Evolutionary conservation across 495 filamentous ascomycete genomes (phyloP).

Genomic region (Xylaria castorea): DNA sequence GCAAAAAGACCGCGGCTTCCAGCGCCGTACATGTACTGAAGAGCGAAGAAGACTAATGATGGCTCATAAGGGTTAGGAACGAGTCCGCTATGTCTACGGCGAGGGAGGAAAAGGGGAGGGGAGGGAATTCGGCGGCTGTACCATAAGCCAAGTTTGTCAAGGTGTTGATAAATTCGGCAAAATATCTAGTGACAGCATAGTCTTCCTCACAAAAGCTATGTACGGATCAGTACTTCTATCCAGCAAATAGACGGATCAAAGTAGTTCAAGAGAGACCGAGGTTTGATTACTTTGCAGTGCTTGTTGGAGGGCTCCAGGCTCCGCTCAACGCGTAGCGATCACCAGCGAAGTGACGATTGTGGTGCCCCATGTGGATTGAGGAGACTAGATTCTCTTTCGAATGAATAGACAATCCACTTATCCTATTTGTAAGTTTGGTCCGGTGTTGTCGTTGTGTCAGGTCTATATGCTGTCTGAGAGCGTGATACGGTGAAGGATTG

Average conservation of each 20-base stretch:
- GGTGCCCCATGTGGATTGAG: conserved; percentile 23
- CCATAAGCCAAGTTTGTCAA: conserved; percentile 60
- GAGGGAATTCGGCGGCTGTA: conserved; percentile 36
- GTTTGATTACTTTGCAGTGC: conserved; percentile 40
- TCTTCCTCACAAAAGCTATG: conserved; percentile 46
- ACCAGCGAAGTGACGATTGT: conserved; percentile 28
- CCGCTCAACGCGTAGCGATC: conserved; percentile 28
- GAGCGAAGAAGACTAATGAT: conserved; percentile 37
- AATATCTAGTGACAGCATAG: conserved; percentile 59
- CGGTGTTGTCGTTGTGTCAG: background rate
- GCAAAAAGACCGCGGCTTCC: conserved; percentile 5
- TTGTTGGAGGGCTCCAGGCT: conserved; percentile 42
- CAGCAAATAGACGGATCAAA: background rate
- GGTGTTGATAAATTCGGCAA: conserved; percentile 65
- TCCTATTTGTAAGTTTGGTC: background rate
- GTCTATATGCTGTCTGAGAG: background rate
- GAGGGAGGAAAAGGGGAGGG: too few relatives aligned
- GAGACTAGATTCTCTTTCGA: background rate
- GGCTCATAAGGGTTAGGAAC: background rate
- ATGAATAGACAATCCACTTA: background rate
- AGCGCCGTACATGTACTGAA: conserved; percentile 29
- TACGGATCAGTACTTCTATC: background rate
- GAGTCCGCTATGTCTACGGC: background rate
- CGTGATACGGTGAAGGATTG: background rate
- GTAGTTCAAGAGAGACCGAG: background rate